These are phyloP conservation scores for Lablab purpureus DNA, from an alignment of 306 rosid genomes.

Conservation along the genomic window DNA sequence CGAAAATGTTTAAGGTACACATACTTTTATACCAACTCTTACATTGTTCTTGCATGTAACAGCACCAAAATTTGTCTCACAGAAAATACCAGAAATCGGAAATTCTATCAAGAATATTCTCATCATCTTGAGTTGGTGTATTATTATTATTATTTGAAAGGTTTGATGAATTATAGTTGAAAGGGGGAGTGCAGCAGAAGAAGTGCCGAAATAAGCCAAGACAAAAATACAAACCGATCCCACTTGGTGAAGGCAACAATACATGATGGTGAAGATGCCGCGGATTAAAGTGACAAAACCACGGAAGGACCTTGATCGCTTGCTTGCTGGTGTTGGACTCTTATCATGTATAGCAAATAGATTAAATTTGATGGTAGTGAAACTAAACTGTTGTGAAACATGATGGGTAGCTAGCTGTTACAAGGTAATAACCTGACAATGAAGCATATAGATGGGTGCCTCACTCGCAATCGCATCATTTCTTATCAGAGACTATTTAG, in stretches of 20 bases:
- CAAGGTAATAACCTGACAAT: neutral
- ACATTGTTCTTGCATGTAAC: neutral
- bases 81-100: neutral
- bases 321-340: neutral
- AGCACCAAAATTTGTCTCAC: neutral
- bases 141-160: neutral
- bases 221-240: neutral
- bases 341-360: neutral
- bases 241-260: neutral
- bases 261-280: neutral
- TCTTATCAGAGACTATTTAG: conserved; percentile 39
- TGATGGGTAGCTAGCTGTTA: neutral
- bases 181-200: neutral
- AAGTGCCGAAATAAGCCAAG: neutral
- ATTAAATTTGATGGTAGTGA: neutral
- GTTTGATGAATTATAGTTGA: neutral
- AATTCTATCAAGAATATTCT: neutral
- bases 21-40: neutral
- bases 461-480: neutral
- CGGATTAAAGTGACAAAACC: neutral
- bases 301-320: neutral
- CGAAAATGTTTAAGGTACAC: neutral
- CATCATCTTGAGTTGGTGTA: neutral
- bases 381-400: neutral
- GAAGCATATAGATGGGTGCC: neutral